Evolutionary conservation across 2,329 filamentous ascomycete genomes (phyloP).

Genomic region (Akanthomyces dipterigenus): DNA sequence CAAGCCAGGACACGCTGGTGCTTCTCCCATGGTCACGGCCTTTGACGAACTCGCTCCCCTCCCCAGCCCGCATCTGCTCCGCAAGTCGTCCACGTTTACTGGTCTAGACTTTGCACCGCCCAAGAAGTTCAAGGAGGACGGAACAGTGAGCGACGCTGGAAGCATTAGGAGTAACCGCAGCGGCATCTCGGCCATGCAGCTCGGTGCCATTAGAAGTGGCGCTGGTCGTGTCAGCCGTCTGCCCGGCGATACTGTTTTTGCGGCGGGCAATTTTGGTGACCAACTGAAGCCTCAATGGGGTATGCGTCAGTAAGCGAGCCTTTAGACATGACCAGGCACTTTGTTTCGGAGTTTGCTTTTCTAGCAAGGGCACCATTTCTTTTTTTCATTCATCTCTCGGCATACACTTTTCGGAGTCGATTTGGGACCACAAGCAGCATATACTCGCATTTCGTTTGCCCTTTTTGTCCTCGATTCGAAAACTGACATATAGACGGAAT

Average conservation of each 20-base stretch:
- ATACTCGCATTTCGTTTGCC: slow-evolving; percentile 1
- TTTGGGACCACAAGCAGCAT: slow-evolving; percentile 5
- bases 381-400: slow-evolving; percentile 8
- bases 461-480: neutral
- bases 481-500: slow-evolving; percentile 12
- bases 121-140: slow-evolving; percentile 60
- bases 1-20: slow-evolving; percentile 62
- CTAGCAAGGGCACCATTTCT: slow-evolving; percentile 6
- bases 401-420: slow-evolving; percentile 11
- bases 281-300: slow-evolving; percentile 54
- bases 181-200: slow-evolving; percentile 66
- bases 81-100: slow-evolving; percentile 74
- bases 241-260: slow-evolving; percentile 75
- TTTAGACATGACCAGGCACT: neutral
- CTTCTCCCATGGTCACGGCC: slow-evolving; percentile 72
- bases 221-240: slow-evolving; percentile 83
- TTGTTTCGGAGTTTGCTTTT: slow-evolving; percentile 7
- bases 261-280: slow-evolving; percentile 57
- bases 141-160: slow-evolving; percentile 57
- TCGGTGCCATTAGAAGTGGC: slow-evolving; percentile 68
- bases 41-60: slow-evolving; percentile 82
- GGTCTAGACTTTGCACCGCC: slow-evolving; percentile 75
- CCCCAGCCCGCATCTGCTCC: slow-evolving; percentile 75
- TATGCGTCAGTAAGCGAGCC: slow-evolving; percentile 37
- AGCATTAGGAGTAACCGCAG: slow-evolving; percentile 60